phyloP scores from a whole-genome alignment of 1,284 basidiomycete species.

The Rhodofomes roseus region DNA sequence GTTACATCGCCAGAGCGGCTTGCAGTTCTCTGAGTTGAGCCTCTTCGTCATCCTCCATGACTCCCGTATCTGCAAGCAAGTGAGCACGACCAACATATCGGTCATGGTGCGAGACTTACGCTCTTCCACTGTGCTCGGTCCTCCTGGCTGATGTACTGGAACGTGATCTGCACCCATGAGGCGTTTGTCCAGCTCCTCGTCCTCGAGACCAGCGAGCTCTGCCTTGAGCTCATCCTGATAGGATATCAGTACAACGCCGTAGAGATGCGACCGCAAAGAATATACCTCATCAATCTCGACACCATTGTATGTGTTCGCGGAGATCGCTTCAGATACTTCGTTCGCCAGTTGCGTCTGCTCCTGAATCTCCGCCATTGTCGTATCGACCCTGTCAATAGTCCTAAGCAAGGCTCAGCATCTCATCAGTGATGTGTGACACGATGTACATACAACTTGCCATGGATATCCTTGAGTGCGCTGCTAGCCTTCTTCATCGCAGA shows the following conservation, averaged over 20 bases:
- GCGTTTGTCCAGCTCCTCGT: slow-evolving; percentile 87
- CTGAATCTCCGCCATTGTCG: slow-evolving; percentile 86
- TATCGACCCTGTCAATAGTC: slow-evolving; percentile 89
- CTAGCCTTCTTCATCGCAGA: slow-evolving; percentile 96
- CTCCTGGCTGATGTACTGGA: slow-evolving; percentile 82
- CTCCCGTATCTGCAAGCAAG: slow-evolving; percentile 38
- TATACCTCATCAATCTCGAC: slow-evolving; percentile 71
- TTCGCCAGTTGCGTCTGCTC: slow-evolving; percentile 94
- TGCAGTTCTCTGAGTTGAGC: slow-evolving; percentile 90
- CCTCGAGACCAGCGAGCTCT: slow-evolving; percentile 89
- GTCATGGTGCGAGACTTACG: slow-evolving; percentile 40
- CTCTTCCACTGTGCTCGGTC: slow-evolving; percentile 48
- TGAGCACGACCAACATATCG: slow-evolving; percentile 11
- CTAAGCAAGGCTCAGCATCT: slow-evolving; percentile 38
- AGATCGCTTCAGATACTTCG: slow-evolving; percentile 95
- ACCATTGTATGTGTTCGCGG: slow-evolving; percentile 70
- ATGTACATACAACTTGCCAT: slow-evolving; percentile 79
- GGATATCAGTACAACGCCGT: slow-evolving; percentile 9
- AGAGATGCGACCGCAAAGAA: background rate
- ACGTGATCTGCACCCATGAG: slow-evolving; percentile 88
- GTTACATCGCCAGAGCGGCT: slow-evolving; percentile 85
- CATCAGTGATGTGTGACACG: slow-evolving; percentile 3
- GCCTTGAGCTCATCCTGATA: slow-evolving; percentile 76
- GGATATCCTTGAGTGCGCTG: slow-evolving; percentile 88
- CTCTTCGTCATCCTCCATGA: slow-evolving; percentile 92